Evolutionary conservation across 2,329 filamentous ascomycete genomes (phyloP).

Genomic region (Xylariaceae sp.): DNA sequence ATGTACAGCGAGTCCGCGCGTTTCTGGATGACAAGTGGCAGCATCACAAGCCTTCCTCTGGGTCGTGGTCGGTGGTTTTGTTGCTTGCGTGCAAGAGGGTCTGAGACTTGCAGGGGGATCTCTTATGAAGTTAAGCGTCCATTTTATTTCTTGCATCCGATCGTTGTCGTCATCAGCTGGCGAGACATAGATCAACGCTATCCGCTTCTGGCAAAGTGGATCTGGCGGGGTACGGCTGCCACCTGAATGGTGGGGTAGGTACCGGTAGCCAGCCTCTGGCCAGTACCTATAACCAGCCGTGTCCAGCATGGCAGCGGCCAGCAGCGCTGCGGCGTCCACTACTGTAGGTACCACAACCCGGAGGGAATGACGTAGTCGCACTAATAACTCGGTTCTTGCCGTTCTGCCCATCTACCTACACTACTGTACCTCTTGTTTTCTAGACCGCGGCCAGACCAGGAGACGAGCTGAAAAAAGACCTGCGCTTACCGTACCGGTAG

Average conservation of each 20-base stretch:
- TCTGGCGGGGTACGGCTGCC: neutral
- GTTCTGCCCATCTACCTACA: neutral
- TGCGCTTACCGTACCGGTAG: too few species aligned
- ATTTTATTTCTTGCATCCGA: neutral
- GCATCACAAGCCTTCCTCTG: constrained; percentile 9
- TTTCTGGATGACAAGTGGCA: constrained; percentile 15
- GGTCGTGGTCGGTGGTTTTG: neutral
- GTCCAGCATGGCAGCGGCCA: too few species aligned
- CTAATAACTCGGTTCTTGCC: neutral
- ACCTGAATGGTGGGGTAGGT: neutral
- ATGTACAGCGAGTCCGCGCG: neutral
- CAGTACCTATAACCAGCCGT: neutral
- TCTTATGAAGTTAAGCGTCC: neutral
- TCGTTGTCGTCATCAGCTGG: constrained; percentile 1
- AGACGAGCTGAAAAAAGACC: too few species aligned
- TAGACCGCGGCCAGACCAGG: too few species aligned
- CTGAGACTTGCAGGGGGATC: neutral
- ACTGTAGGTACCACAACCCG: neutral
- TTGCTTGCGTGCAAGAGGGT: constrained; percentile 2
- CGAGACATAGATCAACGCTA: neutral
- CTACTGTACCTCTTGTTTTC: too few species aligned
- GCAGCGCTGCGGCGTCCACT: neutral
- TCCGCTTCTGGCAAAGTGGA: neutral
- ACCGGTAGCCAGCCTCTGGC: too few species aligned
- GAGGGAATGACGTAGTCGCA: neutral